Percentiles rank a stretch among this genome's conserved stretches.
These are phyloP conservation scores for Sisymbrium altissimum DNA, from an alignment of 345 rosid genomes.

Conservation along the genomic window DNA sequence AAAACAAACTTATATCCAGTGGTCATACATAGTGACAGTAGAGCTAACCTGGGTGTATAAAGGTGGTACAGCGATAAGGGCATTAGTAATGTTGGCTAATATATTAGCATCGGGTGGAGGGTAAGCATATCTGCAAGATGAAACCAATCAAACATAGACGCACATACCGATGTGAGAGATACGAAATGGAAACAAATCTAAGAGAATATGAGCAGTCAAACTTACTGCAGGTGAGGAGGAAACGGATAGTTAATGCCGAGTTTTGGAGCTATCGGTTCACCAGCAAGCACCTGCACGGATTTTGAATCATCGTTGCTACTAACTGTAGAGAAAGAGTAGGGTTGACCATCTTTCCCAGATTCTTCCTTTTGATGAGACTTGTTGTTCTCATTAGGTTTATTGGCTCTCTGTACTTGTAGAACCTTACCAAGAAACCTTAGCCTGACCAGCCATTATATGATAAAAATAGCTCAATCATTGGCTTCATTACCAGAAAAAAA, in stretches of 20 bases:
- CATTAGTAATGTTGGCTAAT: conserved; percentile 91
- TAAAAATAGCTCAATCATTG: not conserved
- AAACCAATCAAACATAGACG: conserved; percentile 6
- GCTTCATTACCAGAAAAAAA: not conserved
- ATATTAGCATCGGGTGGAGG: conserved; percentile 98
- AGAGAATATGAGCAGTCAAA: conserved; percentile 2
- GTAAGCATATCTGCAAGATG: conserved; percentile 76
- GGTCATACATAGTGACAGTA: conserved; percentile 8
- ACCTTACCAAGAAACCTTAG: conserved; percentile 93
- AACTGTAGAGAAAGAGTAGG: conserved; percentile 9
- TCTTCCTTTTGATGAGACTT: conserved; percentile 43
- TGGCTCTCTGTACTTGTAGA: conserved; percentile 72
- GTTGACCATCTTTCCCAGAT: conserved; percentile 34
- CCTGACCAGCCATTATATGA: conserved; percentile 43
- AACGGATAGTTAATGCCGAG: conserved; percentile 90
- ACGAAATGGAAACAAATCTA: not conserved
- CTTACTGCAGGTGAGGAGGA: conserved; percentile 91
- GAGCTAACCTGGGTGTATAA: conserved; percentile 84
- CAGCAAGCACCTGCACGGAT: conserved; percentile 34
- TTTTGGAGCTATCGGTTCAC: conserved; percentile 76
- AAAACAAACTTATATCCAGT: not conserved
- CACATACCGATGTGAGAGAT: not conserved
- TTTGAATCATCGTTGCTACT: conserved; percentile 41
- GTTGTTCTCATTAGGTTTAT: conserved; percentile 43
- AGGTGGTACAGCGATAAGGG: conserved; percentile 92